Evolutionary conservation across 768 basidiomycete species (phyloP).

Genomic region (Cystobasidiopsis lactophilus): DNA sequence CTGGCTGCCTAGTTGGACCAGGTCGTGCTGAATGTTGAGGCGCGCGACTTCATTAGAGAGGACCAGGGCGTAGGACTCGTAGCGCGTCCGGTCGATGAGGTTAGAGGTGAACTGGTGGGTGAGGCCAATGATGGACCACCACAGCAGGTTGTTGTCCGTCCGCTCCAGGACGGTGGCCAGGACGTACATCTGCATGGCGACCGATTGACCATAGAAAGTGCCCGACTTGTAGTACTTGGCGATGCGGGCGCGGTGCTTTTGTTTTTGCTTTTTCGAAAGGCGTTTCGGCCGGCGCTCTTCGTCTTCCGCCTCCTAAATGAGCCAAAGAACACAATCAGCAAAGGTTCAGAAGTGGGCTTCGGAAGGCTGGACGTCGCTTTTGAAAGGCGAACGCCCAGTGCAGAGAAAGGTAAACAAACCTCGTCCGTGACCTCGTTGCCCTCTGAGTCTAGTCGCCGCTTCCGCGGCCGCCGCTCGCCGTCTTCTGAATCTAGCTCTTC

Average conservation of each 20-base stretch:
- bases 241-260: constrained; percentile 39
- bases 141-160: constrained; percentile 78
- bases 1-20: constrained; percentile 12
- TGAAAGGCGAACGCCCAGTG: too few species aligned
- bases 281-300: constrained; percentile 26
- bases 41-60: constrained; percentile 83
- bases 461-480: constrained; percentile 30
- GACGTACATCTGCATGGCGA: constrained; percentile 66
- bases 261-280: constrained; percentile 48
- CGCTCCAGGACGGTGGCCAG: constrained; percentile 77
- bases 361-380: too few species aligned
- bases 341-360: too few species aligned
- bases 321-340: constrained; percentile 3
- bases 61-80: constrained; percentile 56
- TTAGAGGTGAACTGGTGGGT: constrained; percentile 79
- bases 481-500: constrained; percentile 30
- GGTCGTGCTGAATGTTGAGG: constrained; percentile 34
- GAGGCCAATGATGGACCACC: constrained; percentile 79
- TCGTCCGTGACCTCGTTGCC: constrained; percentile 24
- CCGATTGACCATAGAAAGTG: constrained; percentile 71
- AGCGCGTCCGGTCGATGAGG: constrained; percentile 63
- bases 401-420: too few species aligned
- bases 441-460: constrained; percentile 34
- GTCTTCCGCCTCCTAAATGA: not conserved
- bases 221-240: constrained; percentile 68